These are phyloP conservation scores for Tetracladium marchalianum DNA, from an alignment of 495 filamentous ascomycete genomes.

Conservation along the genomic window DNA sequence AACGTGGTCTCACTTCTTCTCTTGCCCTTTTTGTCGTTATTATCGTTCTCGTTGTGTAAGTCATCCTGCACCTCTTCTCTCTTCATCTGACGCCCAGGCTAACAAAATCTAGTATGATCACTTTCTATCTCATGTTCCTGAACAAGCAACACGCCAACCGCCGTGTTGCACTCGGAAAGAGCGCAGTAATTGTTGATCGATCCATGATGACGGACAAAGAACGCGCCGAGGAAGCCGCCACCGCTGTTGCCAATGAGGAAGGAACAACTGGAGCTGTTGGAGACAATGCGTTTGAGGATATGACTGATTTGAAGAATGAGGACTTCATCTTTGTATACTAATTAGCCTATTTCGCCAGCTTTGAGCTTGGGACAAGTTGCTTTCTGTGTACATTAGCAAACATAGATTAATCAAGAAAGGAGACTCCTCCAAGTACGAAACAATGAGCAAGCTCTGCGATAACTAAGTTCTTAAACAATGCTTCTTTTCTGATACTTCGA, in stretches of 20 bases:
- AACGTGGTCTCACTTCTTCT: slow-evolving; percentile 33
- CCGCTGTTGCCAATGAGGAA: slow-evolving; percentile 14
- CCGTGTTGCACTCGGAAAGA: slow-evolving; percentile 41
- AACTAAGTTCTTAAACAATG: no score
- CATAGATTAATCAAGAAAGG: no score
- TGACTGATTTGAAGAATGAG: slow-evolving; percentile 36
- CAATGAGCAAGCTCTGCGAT: no score
- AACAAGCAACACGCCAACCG: slow-evolving; percentile 42
- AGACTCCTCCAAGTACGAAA: no score
- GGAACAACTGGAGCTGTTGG: background rate
- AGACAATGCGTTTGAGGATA: slow-evolving; percentile 35
- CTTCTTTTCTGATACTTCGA: no score
- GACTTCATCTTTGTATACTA: slow-evolving; percentile 41
- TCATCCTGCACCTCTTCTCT: background rate
- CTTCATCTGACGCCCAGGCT: background rate
- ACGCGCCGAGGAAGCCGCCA: background rate
- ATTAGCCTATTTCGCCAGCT: background rate
- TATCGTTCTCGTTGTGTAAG: slow-evolving; percentile 30
- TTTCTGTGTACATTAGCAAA: no score
- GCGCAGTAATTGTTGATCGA: slow-evolving; percentile 17
- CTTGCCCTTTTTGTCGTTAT: slow-evolving; percentile 47
- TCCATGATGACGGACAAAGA: slow-evolving; percentile 17
- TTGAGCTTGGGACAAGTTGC: background rate
- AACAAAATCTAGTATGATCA: slow-evolving; percentile 20
- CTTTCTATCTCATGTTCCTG: slow-evolving; percentile 33